A percentile compares a stretch with the other conserved stretches of the same genome.
Evolutionary conservation across 1,139 yeast species (phyloP).

Genomic region (Taphrina flavorubra): DNA sequence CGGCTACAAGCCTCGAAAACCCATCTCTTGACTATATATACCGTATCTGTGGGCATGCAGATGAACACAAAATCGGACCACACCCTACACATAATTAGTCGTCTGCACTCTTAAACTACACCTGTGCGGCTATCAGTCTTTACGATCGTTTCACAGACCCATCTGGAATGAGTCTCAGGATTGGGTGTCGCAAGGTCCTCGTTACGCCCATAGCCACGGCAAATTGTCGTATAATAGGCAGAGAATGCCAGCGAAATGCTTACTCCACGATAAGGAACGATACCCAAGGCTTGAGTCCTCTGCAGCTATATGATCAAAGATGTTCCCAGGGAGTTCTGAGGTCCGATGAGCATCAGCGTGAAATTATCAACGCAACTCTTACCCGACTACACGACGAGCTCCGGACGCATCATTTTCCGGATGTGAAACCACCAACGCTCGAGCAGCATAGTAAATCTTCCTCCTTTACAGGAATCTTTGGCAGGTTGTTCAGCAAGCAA

Average conservation of each 20-base stretch:
- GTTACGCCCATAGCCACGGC: not conserved
- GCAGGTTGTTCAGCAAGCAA: constrained; percentile 7
- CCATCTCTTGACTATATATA: too few relatives aligned
- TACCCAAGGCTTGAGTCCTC: constrained; percentile 6
- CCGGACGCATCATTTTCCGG: constrained; percentile 24
- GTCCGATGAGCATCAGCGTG: constrained; percentile 32
- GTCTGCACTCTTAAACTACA: too few relatives aligned
- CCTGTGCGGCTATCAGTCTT: too few relatives aligned
- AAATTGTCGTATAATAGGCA: not conserved
- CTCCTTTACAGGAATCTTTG: constrained; percentile 12
- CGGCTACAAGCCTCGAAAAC: too few relatives aligned
- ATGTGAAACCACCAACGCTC: constrained; percentile 20
- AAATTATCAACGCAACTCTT: constrained; percentile 24
- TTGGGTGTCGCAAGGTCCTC: not conserved
- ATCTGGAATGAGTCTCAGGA: not conserved
- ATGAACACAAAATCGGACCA: too few relatives aligned
- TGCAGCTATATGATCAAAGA: constrained; percentile 30
- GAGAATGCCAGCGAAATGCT: not conserved
- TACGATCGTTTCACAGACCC: too few relatives aligned
- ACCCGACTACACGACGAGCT: constrained; percentile 36
- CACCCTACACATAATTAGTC: too few relatives aligned
- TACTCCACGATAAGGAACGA: not conserved
- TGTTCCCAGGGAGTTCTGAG: constrained; percentile 27
- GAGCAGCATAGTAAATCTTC: constrained; percentile 21
- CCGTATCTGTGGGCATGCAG: too few relatives aligned